These are phyloP conservation scores for Chrysopogon serrulatus DNA, from an alignment of 176 grass and related monocot genomes.

Conservation along the genomic window DNA sequence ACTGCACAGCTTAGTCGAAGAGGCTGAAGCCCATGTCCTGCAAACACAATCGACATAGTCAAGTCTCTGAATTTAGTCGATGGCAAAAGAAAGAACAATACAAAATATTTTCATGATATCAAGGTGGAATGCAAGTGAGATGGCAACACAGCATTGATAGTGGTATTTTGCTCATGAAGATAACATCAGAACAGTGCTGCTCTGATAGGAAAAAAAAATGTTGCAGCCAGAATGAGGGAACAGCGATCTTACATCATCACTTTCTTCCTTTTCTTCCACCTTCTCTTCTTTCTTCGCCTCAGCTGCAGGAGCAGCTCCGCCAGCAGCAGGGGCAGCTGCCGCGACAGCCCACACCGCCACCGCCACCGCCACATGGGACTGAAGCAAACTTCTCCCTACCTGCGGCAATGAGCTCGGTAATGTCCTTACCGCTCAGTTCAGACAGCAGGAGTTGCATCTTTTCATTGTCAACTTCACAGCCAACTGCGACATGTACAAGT, in stretches of 20 bases:
- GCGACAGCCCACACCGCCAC: constrained; percentile 15
- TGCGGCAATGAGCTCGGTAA: constrained; percentile 47
- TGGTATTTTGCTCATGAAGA: not conserved
- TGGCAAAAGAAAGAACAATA: not conserved
- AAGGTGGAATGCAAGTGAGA: not conserved
- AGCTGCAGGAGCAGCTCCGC: constrained; percentile 33
- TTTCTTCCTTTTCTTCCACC: constrained; percentile 67
- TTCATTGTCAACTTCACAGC: constrained; percentile 46
- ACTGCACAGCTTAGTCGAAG: not conserved
- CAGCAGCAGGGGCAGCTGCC: constrained; percentile 20
- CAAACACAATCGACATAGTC: not conserved
- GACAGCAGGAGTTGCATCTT: constrained; percentile 39
- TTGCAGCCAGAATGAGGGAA: not conserved
- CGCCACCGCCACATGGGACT: constrained; percentile 42
- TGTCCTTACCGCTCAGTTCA: constrained; percentile 52
- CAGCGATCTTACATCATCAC: constrained; percentile 41
- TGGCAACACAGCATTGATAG: not conserved
- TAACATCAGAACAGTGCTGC: not conserved
- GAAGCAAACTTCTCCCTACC: constrained; percentile 68
- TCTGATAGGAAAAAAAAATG: not conserved
- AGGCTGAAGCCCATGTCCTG: constrained; percentile 17
- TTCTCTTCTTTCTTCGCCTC: constrained; percentile 63
- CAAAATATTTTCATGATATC: not conserved
- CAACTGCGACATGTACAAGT: constrained; percentile 20
- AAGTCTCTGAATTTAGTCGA: not conserved